A percentile compares a stretch with the other conserved stretches of the same genome.
phyloP scores from a whole-genome alignment of 2,329 filamentous ascomycete species.

The Dactylellina haptotyla region DNA sequence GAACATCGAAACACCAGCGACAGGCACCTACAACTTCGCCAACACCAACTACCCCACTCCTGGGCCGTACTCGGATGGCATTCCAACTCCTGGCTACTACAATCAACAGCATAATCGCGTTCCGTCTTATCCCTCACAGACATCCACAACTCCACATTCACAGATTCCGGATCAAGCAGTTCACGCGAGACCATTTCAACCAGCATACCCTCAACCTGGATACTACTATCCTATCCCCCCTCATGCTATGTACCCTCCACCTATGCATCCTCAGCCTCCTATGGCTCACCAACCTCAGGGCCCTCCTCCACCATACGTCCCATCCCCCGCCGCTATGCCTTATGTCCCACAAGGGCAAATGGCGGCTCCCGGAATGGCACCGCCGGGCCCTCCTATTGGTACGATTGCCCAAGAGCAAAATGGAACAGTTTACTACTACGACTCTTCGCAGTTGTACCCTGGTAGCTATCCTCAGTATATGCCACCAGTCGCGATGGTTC shows the following conservation, averaged over 20 bases:
- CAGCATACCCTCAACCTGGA: constrained; percentile 68
- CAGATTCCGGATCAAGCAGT: constrained; percentile 78
- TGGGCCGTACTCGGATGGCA: constrained; percentile 57
- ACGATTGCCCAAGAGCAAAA: constrained; percentile 84
- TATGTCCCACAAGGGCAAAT: constrained; percentile 61
- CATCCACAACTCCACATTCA: constrained; percentile 72
- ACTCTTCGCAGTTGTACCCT: constrained; percentile 75
- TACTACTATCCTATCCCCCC: constrained; percentile 52
- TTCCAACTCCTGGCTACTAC: constrained; percentile 56
- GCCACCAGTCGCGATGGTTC: constrained; percentile 70
- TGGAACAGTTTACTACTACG: constrained; percentile 95
- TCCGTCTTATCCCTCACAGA: constrained; percentile 55
- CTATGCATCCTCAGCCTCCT: constrained; percentile 56
- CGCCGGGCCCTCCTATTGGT: constrained; percentile 57
- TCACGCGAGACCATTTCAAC: constrained; percentile 89
- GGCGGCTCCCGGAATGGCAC: constrained; percentile 57
- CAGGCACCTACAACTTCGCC: constrained; percentile 64
- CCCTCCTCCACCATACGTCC: constrained; percentile 59
- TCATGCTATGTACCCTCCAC: constrained; percentile 50
- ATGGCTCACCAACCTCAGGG: constrained; percentile 56
- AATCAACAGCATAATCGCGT: constrained; percentile 49
- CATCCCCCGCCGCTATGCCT: constrained; percentile 56
- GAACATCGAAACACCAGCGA: constrained; percentile 85
- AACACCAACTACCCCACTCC: constrained; percentile 65
- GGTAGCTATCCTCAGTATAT: constrained; percentile 69